Evolutionary conservation across 768 basidiomycete species (phyloP), one percentile per base, ranked within the genome.

Genomic region (Russula compacta): DNA sequence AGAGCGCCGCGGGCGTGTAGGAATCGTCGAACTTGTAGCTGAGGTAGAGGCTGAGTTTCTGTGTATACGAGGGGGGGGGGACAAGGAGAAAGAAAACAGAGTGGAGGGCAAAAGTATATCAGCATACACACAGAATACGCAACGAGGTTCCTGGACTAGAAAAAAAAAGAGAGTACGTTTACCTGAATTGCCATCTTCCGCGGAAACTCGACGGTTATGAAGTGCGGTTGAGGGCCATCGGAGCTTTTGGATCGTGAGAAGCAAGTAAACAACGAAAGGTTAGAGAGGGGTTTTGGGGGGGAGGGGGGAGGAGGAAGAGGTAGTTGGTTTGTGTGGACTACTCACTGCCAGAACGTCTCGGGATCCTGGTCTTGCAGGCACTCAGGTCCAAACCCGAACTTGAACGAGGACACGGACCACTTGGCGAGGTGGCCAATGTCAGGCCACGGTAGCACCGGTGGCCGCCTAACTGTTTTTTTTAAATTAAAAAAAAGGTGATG

Each of bases 341-440:
- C 92, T 72, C 72, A 98, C 95, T 98, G 97, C 97, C 97, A 98
- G 71, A 98, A 95, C 0, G 95, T 98, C 43, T 90, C 87, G 35
- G 90, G 86, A 69, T 95, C 89, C 38, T 83, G 82, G 67, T 98
- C 95, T 32, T 85, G 80, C 47, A 98, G 77, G 72, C 94, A 94
- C 70, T 97, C 93, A 42, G 92, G 85, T 8, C 95, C 94, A 71
- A 95, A 98, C 1, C 95, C 95, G 64, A 95, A 97, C 72, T 99
- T 99, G 75, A 83, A 92, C 0, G 90, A 94, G 12, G 95, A 98
- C 3, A 98, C 95, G 11, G 92, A 88, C 97, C 95, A 99, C 67
- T 87, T 87, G 47, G 90, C 97, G 38, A 91, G 81, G 46, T 83
- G 79, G 9, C 93, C 93, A 56, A 99, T 90, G 71, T 92, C 87